These are phyloP conservation scores for Alternaria brassicicola DNA, from an alignment of 2,329 filamentous ascomycete species.

Conservation along the genomic window DNA sequence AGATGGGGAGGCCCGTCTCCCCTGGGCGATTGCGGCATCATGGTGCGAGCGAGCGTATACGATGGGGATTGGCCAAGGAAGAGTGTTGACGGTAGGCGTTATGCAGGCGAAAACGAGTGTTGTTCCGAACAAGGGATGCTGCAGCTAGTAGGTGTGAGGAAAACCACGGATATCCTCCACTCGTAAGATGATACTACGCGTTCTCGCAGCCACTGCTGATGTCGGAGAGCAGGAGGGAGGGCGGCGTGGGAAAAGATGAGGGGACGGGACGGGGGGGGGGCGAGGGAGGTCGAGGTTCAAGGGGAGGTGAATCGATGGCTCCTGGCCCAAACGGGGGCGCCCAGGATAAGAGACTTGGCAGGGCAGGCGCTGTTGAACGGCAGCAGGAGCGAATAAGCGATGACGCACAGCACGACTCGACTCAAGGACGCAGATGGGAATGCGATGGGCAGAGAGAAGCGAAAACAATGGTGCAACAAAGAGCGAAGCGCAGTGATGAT, in stretches of 20 bases:
- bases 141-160: slow-evolving; percentile 27
- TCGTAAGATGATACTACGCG: slow-evolving; percentile 22
- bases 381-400: slow-evolving; percentile 17
- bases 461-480: slow-evolving; percentile 5
- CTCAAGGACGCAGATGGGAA: not conserved
- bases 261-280: too few relatives aligned
- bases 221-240: slow-evolving; percentile 24
- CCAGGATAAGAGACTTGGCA: slow-evolving; percentile 19
- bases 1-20: slow-evolving; percentile 61
- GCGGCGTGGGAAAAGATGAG: slow-evolving; percentile 13
- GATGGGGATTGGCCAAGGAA: slow-evolving; percentile 20
- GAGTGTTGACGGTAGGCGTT: slow-evolving; percentile 12
- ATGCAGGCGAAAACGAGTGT: slow-evolving; percentile 31
- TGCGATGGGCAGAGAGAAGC: not conserved
- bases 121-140: slow-evolving; percentile 31
- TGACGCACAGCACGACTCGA: not conserved
- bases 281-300: slow-evolving; percentile 7
- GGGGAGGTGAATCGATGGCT: slow-evolving; percentile 22
- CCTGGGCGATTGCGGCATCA: slow-evolving; percentile 41
- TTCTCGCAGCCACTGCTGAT: slow-evolving; percentile 35
- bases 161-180: slow-evolving; percentile 27
- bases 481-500: not conserved
- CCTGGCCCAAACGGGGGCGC: slow-evolving; percentile 25
- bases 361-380: slow-evolving; percentile 26
- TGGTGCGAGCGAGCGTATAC: slow-evolving; percentile 41